phyloP scores from a whole-genome alignment of 306 rosid species.

The Vicia sativa region DNA sequence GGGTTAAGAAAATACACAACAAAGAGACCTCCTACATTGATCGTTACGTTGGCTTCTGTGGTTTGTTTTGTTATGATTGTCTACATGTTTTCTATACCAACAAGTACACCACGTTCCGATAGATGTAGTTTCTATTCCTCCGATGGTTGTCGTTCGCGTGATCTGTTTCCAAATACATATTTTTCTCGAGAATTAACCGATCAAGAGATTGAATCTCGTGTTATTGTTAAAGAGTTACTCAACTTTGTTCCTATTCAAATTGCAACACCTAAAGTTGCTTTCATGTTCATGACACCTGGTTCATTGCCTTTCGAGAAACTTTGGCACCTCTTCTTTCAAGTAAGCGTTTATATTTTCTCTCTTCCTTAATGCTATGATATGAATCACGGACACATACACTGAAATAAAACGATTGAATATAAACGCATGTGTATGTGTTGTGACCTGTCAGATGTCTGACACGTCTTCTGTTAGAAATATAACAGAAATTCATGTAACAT shows the following conservation, averaged over 20 bases:
- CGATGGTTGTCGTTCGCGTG: constrained; percentile 32
- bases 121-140: constrained; percentile 56
- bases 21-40: constrained; percentile 55
- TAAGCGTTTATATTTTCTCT: constrained; percentile 46
- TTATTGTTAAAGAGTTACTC: constrained; percentile 67
- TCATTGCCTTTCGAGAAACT: constrained; percentile 83
- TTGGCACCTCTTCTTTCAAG: constrained; percentile 82
- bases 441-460: background rate
- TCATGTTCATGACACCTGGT: constrained; percentile 86
- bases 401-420: background rate
- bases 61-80: constrained; percentile 50
- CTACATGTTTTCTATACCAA: constrained; percentile 45
- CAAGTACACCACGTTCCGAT: constrained; percentile 31
- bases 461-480: background rate
- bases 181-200: constrained; percentile 56
- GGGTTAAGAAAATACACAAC: constrained; percentile 51
- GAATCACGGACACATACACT: background rate
- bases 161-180: constrained; percentile 29
- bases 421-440: background rate
- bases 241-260: constrained; percentile 50
- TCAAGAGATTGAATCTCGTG: constrained; percentile 62
- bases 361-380: background rate
- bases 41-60: constrained; percentile 44
- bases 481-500: background rate
- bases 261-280: constrained; percentile 72